These are phyloP conservation scores for Pseudopediastrum boryanum DNA, from an alignment of 139 green algal genomes.

Conservation along the genomic window DNA sequence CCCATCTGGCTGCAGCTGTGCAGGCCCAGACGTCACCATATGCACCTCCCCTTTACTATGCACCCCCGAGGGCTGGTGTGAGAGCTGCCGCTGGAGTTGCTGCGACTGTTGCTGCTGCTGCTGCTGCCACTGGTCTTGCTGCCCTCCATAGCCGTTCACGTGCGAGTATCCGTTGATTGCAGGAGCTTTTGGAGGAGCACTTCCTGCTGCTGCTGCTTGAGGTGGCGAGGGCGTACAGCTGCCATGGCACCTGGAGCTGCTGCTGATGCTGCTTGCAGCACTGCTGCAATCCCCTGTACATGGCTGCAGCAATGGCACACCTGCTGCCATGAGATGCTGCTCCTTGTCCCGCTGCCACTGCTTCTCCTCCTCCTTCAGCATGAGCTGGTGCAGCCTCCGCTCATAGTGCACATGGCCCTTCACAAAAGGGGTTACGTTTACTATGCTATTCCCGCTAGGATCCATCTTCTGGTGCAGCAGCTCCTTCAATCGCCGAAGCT, in stretches of 20 bases:
- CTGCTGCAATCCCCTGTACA: constrained; percentile 4
- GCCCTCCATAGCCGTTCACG: no score
- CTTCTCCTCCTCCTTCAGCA: constrained; percentile 80
- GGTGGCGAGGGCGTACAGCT: neutral
- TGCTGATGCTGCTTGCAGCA: constrained; percentile 4
- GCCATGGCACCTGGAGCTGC: constrained; percentile 31
- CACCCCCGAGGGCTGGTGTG: neutral
- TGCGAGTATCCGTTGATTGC: no score
- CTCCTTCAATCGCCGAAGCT: constrained; percentile 65
- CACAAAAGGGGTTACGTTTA: constrained; percentile 22
- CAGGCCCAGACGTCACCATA: neutral
- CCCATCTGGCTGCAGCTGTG: neutral
- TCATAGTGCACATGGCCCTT: constrained; percentile 83
- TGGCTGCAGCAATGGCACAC: neutral
- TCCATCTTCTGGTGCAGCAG: constrained; percentile 70
- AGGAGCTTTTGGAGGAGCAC: no score
- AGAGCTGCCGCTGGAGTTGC: neutral
- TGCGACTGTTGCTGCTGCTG: neutral
- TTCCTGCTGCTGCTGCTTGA: constrained; percentile 4
- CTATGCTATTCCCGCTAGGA: constrained; percentile 23
- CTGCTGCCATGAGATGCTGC: neutral
- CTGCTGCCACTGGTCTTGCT: constrained; percentile 33
- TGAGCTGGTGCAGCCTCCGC: constrained; percentile 89
- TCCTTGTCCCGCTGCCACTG: constrained; percentile 50
- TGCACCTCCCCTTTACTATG: neutral